These are phyloP conservation scores for Solanum corneliomulleri DNA, from an alignment of 257 asterid species.

Conservation along the genomic window DNA sequence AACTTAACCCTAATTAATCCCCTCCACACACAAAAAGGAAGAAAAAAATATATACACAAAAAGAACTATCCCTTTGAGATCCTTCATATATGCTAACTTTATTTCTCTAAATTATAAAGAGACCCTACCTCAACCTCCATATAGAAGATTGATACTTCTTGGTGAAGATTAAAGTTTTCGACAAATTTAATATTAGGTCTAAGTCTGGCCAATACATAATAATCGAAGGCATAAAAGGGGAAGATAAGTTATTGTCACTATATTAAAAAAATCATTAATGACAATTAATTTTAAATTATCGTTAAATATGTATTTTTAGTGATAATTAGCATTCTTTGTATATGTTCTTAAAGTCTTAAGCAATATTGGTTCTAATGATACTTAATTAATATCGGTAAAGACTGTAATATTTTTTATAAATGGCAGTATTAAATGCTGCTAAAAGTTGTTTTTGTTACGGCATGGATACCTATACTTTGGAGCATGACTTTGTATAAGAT, in stretches of 20 bases:
- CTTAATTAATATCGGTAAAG: too few relatives aligned
- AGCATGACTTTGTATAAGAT: not conserved
- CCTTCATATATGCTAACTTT: not conserved
- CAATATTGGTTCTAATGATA: too few relatives aligned
- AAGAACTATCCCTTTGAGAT: not conserved
- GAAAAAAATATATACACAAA: not conserved
- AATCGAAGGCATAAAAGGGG: too few relatives aligned
- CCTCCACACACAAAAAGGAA: not conserved
- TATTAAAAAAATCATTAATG: too few relatives aligned
- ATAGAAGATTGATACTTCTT: not conserved
- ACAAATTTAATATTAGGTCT: too few relatives aligned
- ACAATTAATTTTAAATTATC: too few relatives aligned
- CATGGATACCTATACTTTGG: not conserved
- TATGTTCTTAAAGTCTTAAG: too few relatives aligned
- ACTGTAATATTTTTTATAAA: too few relatives aligned
- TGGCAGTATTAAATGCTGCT: too few relatives aligned
- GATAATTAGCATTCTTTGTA: too few relatives aligned
- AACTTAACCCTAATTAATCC: not conserved
- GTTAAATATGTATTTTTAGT: too few relatives aligned
- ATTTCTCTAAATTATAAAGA: not conserved
- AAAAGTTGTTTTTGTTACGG: too few relatives aligned
- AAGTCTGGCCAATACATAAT: accelerated
- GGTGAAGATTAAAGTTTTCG: not conserved
- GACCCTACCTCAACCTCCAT: not conserved
- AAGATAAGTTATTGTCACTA: not conserved